Evolutionary conservation across 2,329 filamentous ascomycete genomes (phyloP).

Genomic region (Epichloe aotearoae): DNA sequence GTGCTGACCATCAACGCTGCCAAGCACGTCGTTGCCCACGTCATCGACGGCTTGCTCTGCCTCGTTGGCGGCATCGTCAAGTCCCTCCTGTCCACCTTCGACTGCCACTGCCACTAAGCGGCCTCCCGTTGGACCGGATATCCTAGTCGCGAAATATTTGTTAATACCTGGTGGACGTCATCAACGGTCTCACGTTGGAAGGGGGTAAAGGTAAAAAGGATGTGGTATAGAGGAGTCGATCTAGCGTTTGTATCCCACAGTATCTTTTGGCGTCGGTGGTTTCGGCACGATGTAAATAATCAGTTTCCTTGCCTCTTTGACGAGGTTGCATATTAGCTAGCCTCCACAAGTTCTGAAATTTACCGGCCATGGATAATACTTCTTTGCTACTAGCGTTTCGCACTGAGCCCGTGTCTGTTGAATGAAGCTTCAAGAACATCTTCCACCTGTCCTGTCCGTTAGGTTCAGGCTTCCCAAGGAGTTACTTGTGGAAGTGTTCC

Average conservation of each 20-base stretch:
- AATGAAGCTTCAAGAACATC: too few species aligned
- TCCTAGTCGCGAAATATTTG: not conserved
- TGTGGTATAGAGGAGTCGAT: not conserved
- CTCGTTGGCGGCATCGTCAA: constrained; percentile 19
- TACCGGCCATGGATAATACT: not conserved
- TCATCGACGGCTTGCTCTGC: constrained; percentile 19
- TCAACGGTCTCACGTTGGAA: not conserved
- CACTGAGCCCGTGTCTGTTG: not conserved
- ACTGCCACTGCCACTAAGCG: constrained; percentile 20
- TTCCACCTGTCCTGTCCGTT: too few species aligned
- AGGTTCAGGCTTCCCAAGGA: too few species aligned
- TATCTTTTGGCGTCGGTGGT: constrained; percentile 3
- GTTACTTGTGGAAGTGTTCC: too few species aligned
- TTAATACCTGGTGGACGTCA: not conserved
- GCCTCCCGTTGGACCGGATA: not conserved
- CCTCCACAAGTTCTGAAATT: not conserved
- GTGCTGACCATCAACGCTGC: constrained; percentile 15
- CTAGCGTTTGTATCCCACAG: constrained; percentile 1
- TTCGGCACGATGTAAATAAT: constrained; percentile 7
- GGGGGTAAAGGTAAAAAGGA: not conserved
- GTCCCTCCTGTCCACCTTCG: constrained; percentile 17
- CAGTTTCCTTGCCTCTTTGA: not conserved
- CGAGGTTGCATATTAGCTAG: not conserved
- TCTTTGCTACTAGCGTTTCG: not conserved
- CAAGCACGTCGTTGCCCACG: constrained; percentile 14